Base-by-base conservation (phyloP, 2,329 filamentous ascomycete species). In the Davidsoniella eucalypti region DNA sequence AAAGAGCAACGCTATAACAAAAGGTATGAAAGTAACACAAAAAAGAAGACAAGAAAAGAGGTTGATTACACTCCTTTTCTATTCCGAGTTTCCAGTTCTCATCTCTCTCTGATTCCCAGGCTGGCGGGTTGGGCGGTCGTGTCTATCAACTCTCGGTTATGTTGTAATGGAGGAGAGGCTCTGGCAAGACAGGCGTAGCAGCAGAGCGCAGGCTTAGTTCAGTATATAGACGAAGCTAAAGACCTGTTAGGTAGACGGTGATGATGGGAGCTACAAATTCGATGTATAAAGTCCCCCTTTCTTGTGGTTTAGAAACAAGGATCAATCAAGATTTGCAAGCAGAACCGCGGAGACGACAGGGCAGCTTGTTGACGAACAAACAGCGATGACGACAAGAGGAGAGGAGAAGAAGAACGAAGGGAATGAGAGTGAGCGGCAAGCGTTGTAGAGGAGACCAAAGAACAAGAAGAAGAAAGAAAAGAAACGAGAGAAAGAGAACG, bases 61-160 rank as follows among this genome's bases (percentile, higher is more conserved):
- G 12, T 42, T 52, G 33, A 52, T 49, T 52, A 42, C 36, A 46
- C 51, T 52, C 47, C 43, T 49, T 52, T 49, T 50, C 51, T 52
- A 49, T 49, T 49, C 42, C 25, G 51, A 49, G 42, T 36, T 49
- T 18, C 18, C 47, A 49, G 51, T 49, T 52, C 47, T 46, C 51
- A 52, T 52, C 41, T 52, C 51, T 52, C 45, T 52, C 51, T 46
- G 43, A 14, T 36, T 49, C 43, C 47, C 51, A 39, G 43, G 26
- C 43, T 50, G 43, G 38, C 26, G 51, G 51, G 12, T 37, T 45
- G 43, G 33, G 29, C 44, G 26, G 42, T 47, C 39, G 33, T 40
- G 33, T 52, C 42, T 45, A 38, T 49, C 47, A 37, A 16, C 46
- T 52, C 38, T 49, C 47, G 26, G 17, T 21, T 21, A 21, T 26